phyloP scores from a whole-genome alignment of 108 stramenopile genomes.

The Epithemia pelagica region DNA sequence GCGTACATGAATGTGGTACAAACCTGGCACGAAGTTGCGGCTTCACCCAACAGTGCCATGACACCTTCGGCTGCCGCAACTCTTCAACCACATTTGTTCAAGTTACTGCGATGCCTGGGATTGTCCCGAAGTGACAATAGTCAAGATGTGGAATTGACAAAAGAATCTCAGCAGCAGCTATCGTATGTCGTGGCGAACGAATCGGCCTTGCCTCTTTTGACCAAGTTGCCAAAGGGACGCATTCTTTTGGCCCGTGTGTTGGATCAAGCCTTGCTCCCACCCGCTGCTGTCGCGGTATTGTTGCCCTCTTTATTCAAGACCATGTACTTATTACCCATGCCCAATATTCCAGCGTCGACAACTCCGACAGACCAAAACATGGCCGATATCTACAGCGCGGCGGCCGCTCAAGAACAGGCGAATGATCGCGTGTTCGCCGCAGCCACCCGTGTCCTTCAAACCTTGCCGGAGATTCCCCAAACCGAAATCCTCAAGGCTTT shows the following conservation, averaged over 20 bases:
- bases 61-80: conserved; percentile 18
- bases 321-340: conserved; percentile 8
- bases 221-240: conserved; percentile 71
- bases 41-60: background rate
- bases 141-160: background rate
- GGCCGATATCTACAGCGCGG: background rate
- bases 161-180: conserved; percentile 12
- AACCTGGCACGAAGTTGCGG: conserved; percentile 23
- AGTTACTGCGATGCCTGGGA: conserved; percentile 65
- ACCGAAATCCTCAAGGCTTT: conserved; percentile 37
- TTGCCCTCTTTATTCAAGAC: conserved; percentile 47
- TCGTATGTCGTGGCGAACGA: conserved; percentile 18
- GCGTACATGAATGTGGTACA: conserved; percentile 65
- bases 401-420: conserved; percentile 14
- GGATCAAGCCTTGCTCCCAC: conserved; percentile 72
- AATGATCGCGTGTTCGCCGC: conserved; percentile 56
- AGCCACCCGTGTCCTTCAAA: conserved; percentile 45
- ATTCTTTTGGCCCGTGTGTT: conserved; percentile 53
- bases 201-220: conserved; percentile 29
- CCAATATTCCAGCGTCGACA: background rate
- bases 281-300: conserved; percentile 52
- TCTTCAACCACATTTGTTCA: conserved; percentile 55
- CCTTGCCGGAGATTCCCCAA: conserved; percentile 32
- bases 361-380: background rate
- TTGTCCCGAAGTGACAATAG: conserved; percentile 35